Percentiles rank a stretch among this genome's conserved stretches.
These are phyloP conservation scores for Kregervanrija pseudodelftensis DNA, from an alignment of 805 yeast species.

Conservation along the genomic window DNA sequence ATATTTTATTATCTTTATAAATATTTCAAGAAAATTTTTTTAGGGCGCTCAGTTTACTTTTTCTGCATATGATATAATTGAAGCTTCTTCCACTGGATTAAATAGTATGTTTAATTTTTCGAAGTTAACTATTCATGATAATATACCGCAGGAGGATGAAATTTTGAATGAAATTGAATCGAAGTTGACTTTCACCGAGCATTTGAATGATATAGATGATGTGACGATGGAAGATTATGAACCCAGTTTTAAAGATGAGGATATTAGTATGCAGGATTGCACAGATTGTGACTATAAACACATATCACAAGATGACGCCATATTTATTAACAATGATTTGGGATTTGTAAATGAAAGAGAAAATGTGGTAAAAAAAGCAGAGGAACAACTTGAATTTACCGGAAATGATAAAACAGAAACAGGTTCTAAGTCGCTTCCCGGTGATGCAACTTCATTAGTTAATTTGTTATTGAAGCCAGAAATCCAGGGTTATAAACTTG, in stretches of 20 bases:
- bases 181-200: too few species aligned
- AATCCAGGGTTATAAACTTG: slow-evolving; percentile 8
- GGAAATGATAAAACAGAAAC: not conserved
- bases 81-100: too few species aligned
- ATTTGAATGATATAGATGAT: not conserved
- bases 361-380: not conserved
- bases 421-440: not conserved
- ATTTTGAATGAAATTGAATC: too few species aligned
- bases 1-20: not conserved
- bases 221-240: slow-evolving; percentile 3
- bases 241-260: slow-evolving; percentile 8
- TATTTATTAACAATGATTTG: not conserved
- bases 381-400: not conserved
- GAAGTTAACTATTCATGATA: too few species aligned
- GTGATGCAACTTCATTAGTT: slow-evolving; percentile 5
- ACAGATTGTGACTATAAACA: not conserved
- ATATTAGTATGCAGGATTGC: slow-evolving; percentile 11
- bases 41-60: too few species aligned
- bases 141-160: too few species aligned
- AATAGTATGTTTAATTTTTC: too few species aligned
- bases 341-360: not conserved
- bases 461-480: slow-evolving; percentile 8
- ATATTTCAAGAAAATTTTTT: too few species aligned
- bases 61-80: too few species aligned
- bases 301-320: not conserved